Evolutionary conservation across 768 basidiomycete genomes (phyloP).

Genomic region (Boletus reticuloceps): DNA sequence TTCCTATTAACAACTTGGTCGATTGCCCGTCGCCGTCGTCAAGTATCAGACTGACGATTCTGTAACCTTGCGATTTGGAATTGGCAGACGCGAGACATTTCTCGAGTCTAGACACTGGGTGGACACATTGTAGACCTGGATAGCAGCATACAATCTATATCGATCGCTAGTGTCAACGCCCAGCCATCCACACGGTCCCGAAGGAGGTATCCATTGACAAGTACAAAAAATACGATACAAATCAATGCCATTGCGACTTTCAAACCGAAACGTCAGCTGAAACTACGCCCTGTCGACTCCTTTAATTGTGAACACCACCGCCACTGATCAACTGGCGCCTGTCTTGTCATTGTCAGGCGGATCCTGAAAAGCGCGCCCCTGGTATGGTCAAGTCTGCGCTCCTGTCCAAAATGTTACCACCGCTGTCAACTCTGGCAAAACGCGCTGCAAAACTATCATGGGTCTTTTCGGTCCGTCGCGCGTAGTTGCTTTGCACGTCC

Average conservation of each 20-base stretch:
- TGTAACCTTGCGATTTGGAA: neutral
- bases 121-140: neutral
- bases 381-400: neutral
- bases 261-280: neutral
- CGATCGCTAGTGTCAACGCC: neutral
- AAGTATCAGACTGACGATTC: neutral
- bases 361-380: neutral
- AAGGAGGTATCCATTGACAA: too few relatives aligned
- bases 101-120: neutral
- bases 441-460: neutral
- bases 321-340: slow-evolving; percentile 2
- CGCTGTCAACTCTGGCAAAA: neutral
- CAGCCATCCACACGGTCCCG: neutral
- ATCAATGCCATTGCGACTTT: neutral
- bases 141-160: neutral
- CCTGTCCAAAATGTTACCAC: neutral
- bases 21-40: neutral
- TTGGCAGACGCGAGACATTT: too few relatives aligned
- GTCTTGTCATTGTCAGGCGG: slow-evolving; percentile 5
- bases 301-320: neutral
- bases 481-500: neutral
- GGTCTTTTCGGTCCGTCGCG: neutral
- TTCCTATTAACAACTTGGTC: neutral
- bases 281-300: neutral
- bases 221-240: too few relatives aligned